phyloP scores from a whole-genome alignment of 1,284 basidiomycete genomes.

The Cryptococcus maquisensis region DNA sequence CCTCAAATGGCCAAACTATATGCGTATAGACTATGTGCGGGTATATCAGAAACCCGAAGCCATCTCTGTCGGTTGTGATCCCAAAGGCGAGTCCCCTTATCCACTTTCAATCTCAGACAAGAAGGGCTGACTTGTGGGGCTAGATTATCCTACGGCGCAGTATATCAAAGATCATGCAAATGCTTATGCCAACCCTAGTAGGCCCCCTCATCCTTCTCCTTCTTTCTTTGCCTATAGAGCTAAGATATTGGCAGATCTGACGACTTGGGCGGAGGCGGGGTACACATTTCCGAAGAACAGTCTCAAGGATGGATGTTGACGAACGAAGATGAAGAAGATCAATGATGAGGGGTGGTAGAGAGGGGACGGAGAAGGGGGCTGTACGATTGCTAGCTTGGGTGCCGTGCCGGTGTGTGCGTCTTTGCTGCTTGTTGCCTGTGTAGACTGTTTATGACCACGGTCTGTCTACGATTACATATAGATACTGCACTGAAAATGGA shows the following conservation, averaged over 20 bases:
- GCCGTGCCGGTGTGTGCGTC: no score
- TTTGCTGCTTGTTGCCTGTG: no score
- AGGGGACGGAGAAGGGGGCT: no score
- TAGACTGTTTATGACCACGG: no score
- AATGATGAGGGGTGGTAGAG: no score
- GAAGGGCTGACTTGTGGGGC: background rate
- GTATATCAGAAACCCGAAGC: constrained; percentile 50
- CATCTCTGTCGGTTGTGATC: constrained; percentile 39
- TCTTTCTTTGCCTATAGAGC: no score
- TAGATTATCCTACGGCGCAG: constrained; percentile 44
- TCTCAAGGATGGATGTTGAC: no score
- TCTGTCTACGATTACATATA: no score
- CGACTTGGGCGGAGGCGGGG: constrained; percentile 44
- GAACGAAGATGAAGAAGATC: no score
- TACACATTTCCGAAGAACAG: constrained; percentile 44
- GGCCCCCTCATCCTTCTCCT: no score
- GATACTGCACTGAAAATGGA: no score
- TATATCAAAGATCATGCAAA: constrained; percentile 40
- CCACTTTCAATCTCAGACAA: background rate
- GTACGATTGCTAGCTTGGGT: no score
- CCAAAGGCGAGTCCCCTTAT: constrained; percentile 2
- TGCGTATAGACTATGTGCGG: constrained; percentile 51
- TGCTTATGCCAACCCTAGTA: constrained; percentile 41
- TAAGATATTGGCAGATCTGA: constrained; percentile 20
- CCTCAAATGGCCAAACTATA: constrained; percentile 50